Percentiles rank a stretch among this genome's conserved stretches.
Conservation (phyloP, 169 alveolate genomes). For the Eimeria necatrix region DNA sequence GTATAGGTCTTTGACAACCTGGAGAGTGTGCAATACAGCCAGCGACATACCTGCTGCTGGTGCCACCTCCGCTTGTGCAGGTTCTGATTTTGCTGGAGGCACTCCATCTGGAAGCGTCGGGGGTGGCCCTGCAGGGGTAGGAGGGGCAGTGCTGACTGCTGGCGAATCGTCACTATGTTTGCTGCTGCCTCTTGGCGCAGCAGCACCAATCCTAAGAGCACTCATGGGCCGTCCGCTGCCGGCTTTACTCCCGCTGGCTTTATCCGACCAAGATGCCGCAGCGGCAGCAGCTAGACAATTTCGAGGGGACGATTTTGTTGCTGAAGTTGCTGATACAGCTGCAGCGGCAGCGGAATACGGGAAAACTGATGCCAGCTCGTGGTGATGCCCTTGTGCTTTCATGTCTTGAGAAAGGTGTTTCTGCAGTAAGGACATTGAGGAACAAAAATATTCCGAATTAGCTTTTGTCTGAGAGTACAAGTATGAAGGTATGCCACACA, state of each 20-base stretch:
- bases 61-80: slow-evolving; percentile 71
- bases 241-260: neutral
- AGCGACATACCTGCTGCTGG: slow-evolving; percentile 80
- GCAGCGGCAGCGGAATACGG: slow-evolving; percentile 73
- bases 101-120: slow-evolving; percentile 77
- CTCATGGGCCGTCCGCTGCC: slow-evolving; percentile 32
- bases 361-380: slow-evolving; percentile 66
- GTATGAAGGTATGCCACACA: too few relatives aligned
- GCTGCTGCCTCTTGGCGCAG: slow-evolving; percentile 63
- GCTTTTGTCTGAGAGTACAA: too few relatives aligned
- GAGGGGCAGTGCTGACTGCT: slow-evolving; percentile 67
- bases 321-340: slow-evolving; percentile 28
- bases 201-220: slow-evolving; percentile 39
- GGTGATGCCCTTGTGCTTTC: slow-evolving; percentile 43
- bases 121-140: slow-evolving; percentile 78
- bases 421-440: slow-evolving; percentile 4
- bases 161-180: slow-evolving; percentile 32
- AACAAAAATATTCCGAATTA: neutral
- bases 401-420: slow-evolving; percentile 57
- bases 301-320: slow-evolving; percentile 30
- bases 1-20: slow-evolving; percentile 45
- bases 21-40: slow-evolving; percentile 40
- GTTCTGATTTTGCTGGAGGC: slow-evolving; percentile 68
- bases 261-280: slow-evolving; percentile 41
- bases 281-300: slow-evolving; percentile 46